phyloP scores from a whole-genome alignment of 495 filamentous ascomycete species.

The Aspergillus sclerotioniger region DNA sequence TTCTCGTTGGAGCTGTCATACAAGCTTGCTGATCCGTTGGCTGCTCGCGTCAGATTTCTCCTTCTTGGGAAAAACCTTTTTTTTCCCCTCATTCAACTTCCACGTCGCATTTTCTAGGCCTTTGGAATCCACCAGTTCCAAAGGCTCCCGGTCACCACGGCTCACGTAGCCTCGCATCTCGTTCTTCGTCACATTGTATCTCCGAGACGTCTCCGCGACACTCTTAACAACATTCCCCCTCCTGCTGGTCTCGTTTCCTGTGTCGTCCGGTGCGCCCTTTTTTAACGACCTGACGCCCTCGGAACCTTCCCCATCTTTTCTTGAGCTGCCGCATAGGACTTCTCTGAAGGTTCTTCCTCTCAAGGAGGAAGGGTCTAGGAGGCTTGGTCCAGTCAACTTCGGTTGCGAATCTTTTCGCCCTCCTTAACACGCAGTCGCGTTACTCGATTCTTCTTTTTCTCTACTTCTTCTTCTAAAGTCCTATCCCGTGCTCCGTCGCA shows the following conservation, averaged over 20 bases:
- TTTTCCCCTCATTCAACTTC: conserved; percentile 8
- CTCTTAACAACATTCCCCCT: conserved; percentile 68
- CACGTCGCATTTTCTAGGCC: conserved; percentile 37
- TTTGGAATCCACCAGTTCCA: conserved; percentile 59
- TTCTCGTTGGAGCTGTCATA: conserved; percentile 6
- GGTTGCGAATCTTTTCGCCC: conserved; percentile 86
- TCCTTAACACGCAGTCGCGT: conserved; percentile 66
- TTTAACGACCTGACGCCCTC: conserved; percentile 51
- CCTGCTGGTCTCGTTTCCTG: conserved; percentile 64
- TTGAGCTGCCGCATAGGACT: conserved; percentile 99
- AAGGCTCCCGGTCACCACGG: conserved; percentile 68
- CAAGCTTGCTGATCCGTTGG: not conserved
- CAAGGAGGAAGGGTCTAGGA: conserved; percentile 88
- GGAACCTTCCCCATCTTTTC: conserved; percentile 52
- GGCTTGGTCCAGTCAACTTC: conserved; percentile 78
- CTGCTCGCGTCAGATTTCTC: conserved; percentile 5
- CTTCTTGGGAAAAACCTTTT: conserved; percentile 8
- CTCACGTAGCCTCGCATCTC: conserved; percentile 57
- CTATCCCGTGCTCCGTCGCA: conserved; percentile 33
- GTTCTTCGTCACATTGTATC: conserved; percentile 79
- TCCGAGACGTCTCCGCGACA: conserved; percentile 56
- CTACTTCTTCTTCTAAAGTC: conserved; percentile 18
- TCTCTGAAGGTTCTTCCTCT: conserved; percentile 96
- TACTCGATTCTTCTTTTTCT: conserved; percentile 19
- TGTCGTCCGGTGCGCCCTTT: conserved; percentile 53